Percentiles rank a stretch among this genome's conserved stretches.
Evolutionary conservation across 257 asterid species (phyloP).

Genomic region (Solanum sejunctum): DNA sequence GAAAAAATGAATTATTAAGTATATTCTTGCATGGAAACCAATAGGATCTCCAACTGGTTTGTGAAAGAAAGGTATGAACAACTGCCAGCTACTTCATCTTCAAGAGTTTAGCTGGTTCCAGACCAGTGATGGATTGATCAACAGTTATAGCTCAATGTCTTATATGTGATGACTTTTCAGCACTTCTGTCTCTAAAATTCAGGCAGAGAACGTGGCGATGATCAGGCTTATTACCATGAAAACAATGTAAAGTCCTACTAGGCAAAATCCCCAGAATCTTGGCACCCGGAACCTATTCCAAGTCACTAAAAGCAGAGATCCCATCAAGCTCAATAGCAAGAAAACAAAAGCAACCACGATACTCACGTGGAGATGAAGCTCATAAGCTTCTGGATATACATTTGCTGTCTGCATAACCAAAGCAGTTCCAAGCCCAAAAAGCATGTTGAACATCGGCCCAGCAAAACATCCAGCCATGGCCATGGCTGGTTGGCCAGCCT

Average conservation of each 20-base stretch:
- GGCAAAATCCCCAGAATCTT: conserved; percentile 96
- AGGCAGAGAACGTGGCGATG: conserved; percentile 51
- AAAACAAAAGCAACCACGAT: conserved; percentile 83
- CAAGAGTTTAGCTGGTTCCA: background rate
- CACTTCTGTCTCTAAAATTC: conserved; percentile 1
- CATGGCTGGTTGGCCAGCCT: conserved; percentile 98
- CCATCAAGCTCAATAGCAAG: conserved; percentile 90
- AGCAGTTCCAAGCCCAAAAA: conserved; percentile 86
- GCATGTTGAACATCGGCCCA: conserved; percentile 97
- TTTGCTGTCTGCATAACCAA: conserved; percentile 64
- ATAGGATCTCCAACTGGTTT: background rate
- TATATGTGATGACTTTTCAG: background rate
- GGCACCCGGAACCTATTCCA: conserved; percentile 91
- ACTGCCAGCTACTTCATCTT: background rate
- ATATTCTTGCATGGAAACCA: background rate
- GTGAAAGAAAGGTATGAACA: background rate
- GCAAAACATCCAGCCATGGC: conserved; percentile 99
- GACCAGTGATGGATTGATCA: background rate
- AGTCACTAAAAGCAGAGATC: conserved; percentile 76
- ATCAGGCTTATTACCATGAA: conserved; percentile 59
- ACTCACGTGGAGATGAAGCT: conserved; percentile 75
- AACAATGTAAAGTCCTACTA: conserved; percentile 61
- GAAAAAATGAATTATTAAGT: background rate
- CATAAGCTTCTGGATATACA: conserved; percentile 69
- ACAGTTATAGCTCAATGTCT: background rate